Percentiles rank a stretch among this genome's conserved stretches.
Evolutionary conservation across 352 stramenopile genomes (phyloP).

Genomic region (Phytophthora pistaciae): DNA sequence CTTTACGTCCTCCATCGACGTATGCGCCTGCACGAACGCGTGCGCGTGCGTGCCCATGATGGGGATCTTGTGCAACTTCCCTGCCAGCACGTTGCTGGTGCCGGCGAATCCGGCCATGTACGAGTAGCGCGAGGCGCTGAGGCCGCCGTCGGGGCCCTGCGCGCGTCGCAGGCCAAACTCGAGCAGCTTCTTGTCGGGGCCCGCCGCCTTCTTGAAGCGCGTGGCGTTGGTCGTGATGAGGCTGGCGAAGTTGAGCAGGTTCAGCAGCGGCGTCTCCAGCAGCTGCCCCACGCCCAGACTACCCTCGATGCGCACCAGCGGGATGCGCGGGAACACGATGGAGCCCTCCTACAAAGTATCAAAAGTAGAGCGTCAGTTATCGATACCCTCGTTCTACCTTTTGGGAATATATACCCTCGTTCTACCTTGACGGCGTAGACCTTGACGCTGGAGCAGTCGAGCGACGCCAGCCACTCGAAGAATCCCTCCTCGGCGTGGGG

Average conservation of each 20-base stretch:
- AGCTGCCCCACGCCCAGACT: constrained; percentile 96
- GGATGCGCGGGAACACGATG: constrained; percentile 97
- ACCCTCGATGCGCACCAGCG: constrained; percentile 94
- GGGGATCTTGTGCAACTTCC: constrained; percentile 95
- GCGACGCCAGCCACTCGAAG: constrained; percentile 94
- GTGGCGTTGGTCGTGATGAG: constrained; percentile 98
- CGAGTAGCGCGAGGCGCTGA: constrained; percentile 97
- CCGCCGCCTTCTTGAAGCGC: constrained; percentile 95
- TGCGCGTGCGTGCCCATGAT: constrained; percentile 99
- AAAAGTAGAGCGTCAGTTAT: background rate
- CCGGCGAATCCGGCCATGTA: constrained; percentile 98
- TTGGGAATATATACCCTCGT: background rate
- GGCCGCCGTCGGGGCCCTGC: constrained; percentile 97
- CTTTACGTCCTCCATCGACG: constrained; percentile 93
- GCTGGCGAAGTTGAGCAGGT: constrained; percentile 98
- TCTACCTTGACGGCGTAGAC: constrained; percentile 92
- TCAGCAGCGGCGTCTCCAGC: constrained; percentile 98
- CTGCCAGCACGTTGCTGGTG: constrained; percentile 98
- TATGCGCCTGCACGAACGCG: constrained; percentile 97
- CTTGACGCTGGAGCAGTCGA: constrained; percentile 95
- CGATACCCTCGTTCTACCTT: background rate
- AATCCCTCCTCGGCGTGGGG: constrained; percentile 94
- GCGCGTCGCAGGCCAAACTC: constrained; percentile 96
- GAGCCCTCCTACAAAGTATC: constrained; percentile 85
- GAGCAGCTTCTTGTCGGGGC: constrained; percentile 85